These are phyloP conservation scores for Incumbomyces lentus DNA, from an alignment of 2,329 filamentous ascomycete species.

Conservation along the genomic window DNA sequence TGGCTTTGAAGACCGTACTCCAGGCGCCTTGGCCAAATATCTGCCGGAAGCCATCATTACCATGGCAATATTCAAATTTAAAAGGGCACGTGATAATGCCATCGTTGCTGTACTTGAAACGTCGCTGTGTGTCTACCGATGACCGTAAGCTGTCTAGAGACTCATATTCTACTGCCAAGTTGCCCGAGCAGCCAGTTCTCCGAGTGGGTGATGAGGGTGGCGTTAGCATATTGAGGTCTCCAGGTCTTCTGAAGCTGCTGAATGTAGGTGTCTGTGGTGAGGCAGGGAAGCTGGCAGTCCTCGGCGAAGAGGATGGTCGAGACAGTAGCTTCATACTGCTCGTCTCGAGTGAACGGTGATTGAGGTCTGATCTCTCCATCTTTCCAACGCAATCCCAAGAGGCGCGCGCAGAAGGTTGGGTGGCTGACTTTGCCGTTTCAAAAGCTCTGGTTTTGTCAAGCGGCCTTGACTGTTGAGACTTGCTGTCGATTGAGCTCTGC, in stretches of 20 bases:
- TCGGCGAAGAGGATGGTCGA: conserved; percentile 9
- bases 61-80: conserved; percentile 15
- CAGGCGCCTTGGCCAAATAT: conserved; percentile 38
- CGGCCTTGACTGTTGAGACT: too few relatives aligned
- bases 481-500: too few relatives aligned
- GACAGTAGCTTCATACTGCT: conserved; percentile 8
- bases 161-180: conserved; percentile 5
- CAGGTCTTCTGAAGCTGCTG: neutral
- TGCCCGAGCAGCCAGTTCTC: conserved; percentile 7
- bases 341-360: neutral
- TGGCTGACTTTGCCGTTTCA: too few relatives aligned
- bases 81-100: conserved; percentile 15
- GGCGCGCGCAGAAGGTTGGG: too few relatives aligned
- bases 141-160: conserved; percentile 9
- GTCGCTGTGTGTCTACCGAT: neutral
- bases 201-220: conserved; percentile 18
- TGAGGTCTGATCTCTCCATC: too few relatives aligned
- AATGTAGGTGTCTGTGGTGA: conserved; percentile 1
- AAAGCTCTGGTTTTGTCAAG: too few relatives aligned
- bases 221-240: conserved; percentile 9
- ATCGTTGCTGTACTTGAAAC: neutral
- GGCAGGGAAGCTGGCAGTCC: conserved; percentile 13
- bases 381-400: too few relatives aligned
- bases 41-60: conserved; percentile 21
- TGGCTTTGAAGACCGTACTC: conserved; percentile 38